Base-by-base conservation (phyloP, 768 basidiomycete species). In the Tylopilus sp. region DNA sequence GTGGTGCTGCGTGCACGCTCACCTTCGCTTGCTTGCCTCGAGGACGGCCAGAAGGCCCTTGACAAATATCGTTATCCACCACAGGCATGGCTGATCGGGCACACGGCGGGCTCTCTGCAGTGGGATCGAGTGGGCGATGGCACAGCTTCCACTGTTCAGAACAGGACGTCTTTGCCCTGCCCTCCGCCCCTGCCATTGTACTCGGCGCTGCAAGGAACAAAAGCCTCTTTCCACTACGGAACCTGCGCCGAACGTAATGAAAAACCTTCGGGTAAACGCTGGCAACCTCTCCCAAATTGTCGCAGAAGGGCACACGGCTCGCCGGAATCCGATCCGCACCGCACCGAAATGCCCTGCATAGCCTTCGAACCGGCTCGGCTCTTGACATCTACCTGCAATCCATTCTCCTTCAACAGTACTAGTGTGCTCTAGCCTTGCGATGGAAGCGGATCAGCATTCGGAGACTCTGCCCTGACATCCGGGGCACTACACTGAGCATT, bases 21-120 rank as follows among this genome's bases (percentile, higher is more conserved):
- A 62, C 51, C 41, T 53, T 69, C 66, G 66, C 66, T 68, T 69
- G 57, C 39, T 28, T 50, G 51, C 66, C 66, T 68, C 64, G 68
- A 68, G 66, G 66, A 63, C 61, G 57, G 60, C 22, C 47, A 64
- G 56, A 68, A 67, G 59, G 45, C 20, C 30, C 46, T 49, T 55
- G 46, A 55, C 63, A 57, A 57, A 57, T 58, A 46, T 50, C 55
- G 59, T 64, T 64, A 57, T 57, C 61, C 62, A 33, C 35, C 35
- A 52, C 52, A 56, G 52, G 52, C 38, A 52, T 55, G 47, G 15
- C 4, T 43, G 63, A 66, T 64, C 63, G 63, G 48, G 45, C 46
- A 38, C 47, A 58, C 57, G 22, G 28, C 42, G 47, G 18, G 50
- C 30, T 52, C 44, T 47, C 40, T 50, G 36, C 20, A 42, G 26